A percentile compares a stretch with the other conserved stretches of the same genome.
Conservation (phyloP, 2,329 filamentous ascomycete genomes). For the Phialophora chinensis region DNA sequence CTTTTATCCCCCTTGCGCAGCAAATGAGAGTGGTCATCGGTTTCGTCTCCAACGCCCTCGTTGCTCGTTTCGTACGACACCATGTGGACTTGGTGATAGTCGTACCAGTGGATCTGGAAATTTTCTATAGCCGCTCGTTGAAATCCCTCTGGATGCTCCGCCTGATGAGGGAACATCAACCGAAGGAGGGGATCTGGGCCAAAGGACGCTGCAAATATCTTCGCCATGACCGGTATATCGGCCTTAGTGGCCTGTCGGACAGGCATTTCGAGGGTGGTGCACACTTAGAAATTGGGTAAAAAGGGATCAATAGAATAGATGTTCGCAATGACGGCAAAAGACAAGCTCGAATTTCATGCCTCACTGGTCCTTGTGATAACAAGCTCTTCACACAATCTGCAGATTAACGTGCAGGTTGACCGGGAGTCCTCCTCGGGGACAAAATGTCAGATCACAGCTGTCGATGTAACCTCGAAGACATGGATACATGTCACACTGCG, state of each 20-base stretch:
- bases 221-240: conserved; percentile 30
- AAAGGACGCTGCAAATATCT: conserved; percentile 26
- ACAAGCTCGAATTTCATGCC: not conserved
- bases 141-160: conserved; percentile 24
- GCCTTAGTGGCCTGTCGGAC: conserved; percentile 23
- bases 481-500: no score
- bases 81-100: conserved; percentile 23
- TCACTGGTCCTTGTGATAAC: not conserved
- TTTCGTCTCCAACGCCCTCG: not conserved
- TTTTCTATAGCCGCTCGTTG: conserved; percentile 17
- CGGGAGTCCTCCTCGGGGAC: no score
- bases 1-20: not conserved
- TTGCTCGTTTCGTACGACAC: conserved; percentile 20
- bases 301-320: not conserved
- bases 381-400: no score
- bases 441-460: no score
- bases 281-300: not conserved
- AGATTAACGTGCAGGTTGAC: no score
- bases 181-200: conserved; percentile 20
- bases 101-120: conserved; percentile 22
- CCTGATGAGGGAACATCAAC: conserved; percentile 22
- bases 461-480: no score
- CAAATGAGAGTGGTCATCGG: conserved; percentile 2
- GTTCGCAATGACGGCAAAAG: not conserved
- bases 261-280: conserved; percentile 18